phyloP scores from a whole-genome alignment of 2,329 filamentous ascomycete species.

The Cercospora beticola region DNA sequence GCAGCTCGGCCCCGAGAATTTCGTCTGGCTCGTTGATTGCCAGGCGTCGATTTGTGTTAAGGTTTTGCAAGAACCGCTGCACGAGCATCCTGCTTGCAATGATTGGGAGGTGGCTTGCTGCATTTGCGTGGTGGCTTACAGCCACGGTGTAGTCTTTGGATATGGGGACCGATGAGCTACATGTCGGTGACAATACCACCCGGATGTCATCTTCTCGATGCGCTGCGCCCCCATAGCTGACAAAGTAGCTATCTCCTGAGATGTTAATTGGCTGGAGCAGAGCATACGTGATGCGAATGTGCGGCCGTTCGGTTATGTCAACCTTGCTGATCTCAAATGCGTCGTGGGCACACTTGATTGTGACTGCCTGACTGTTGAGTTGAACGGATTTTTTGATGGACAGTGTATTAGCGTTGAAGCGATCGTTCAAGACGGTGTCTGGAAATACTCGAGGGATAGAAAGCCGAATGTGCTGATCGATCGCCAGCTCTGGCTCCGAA shows the following conservation, averaged over 20 bases:
- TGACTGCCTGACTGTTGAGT: conserved; percentile 8
- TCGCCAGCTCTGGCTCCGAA: neutral
- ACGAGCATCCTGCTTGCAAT: conserved; percentile 15
- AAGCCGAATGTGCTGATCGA: neutral
- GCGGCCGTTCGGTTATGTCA: neutral
- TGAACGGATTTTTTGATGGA: neutral
- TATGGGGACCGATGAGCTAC: conserved; percentile 9
- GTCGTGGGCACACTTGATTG: conserved; percentile 7
- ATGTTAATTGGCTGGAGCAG: conserved; percentile 9
- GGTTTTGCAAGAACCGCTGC: neutral
- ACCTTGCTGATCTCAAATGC: conserved; percentile 8
- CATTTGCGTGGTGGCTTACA: conserved; percentile 6
- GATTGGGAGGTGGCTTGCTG: conserved; percentile 3
- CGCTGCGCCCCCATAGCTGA: conserved; percentile 8
- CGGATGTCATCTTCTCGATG: neutral
- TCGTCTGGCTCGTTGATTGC: conserved; percentile 14
- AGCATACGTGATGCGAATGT: conserved; percentile 7
- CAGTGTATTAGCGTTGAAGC: conserved; percentile 3
- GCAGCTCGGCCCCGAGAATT: conserved; percentile 8
- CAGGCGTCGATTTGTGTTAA: conserved; percentile 10
- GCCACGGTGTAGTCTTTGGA: neutral
- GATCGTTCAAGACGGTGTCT: conserved; percentile 2
- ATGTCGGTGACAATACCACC: conserved; percentile 11
- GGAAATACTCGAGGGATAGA: conserved; percentile 4
- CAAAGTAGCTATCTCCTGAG: conserved; percentile 11